Evolutionary conservation across 768 basidiomycete genomes (phyloP).

Genomic region (Mycena olivaceomarginata): DNA sequence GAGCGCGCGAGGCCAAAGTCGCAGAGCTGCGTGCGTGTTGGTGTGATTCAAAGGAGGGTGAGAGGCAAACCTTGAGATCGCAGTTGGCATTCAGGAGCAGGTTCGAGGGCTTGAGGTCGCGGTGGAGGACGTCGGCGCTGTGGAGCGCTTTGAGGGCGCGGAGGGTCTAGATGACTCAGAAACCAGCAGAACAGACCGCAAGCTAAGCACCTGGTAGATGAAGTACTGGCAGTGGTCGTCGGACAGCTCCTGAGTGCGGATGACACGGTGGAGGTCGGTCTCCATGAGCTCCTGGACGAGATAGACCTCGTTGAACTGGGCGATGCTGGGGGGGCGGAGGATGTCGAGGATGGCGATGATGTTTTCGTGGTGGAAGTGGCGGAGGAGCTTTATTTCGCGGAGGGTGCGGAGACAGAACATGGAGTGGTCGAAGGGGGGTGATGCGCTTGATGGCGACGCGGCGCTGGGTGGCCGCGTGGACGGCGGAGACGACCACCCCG

Average conservation of each 20-base stretch:
- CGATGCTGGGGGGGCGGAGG: conserved; percentile 84
- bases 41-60: neutral
- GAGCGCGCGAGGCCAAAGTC: conserved; percentile 93
- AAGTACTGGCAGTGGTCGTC: conserved; percentile 99
- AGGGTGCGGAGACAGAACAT: conserved; percentile 94
- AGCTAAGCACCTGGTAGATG: conserved; percentile 86
- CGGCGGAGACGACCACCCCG: conserved; percentile 91
- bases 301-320: conserved; percentile 91
- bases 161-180: conserved; percentile 73
- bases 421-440: conserved; percentile 95
- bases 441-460: conserved; percentile 98
- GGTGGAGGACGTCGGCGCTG: conserved; percentile 95
- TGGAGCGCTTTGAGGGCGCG: conserved; percentile 96
- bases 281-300: conserved; percentile 87
- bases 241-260: conserved; percentile 93
- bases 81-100: conserved; percentile 97
- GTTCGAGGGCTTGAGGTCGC: conserved; percentile 98
- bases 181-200: neutral
- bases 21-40: conserved; percentile 71
- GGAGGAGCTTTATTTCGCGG: conserved; percentile 94
- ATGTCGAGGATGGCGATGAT: conserved; percentile 98
- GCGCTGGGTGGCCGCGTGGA: conserved; percentile 85
- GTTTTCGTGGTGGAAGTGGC: conserved; percentile 90
- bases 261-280: conserved; percentile 97
- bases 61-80: conserved; percentile 85